Percentiles rank a stretch among this genome's conserved stretches.
Evolutionary conservation across 1,284 basidiomycete species (phyloP).

Genomic region (Entoloma clypeatum): DNA sequence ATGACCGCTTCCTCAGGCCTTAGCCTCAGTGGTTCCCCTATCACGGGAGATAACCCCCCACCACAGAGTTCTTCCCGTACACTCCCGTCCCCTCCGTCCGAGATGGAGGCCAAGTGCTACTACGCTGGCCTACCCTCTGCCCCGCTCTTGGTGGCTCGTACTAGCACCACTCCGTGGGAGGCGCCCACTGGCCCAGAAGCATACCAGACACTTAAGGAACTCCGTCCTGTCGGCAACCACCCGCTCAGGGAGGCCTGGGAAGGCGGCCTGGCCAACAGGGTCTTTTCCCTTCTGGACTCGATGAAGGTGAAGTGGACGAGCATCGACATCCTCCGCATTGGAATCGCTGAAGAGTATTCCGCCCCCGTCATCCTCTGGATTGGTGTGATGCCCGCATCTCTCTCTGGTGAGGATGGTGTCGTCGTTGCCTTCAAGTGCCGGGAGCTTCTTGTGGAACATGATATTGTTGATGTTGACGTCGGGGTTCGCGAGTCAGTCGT

Average conservation of each 20-base stretch:
- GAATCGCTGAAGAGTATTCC: slow-evolving; percentile 5
- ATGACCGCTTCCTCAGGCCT: too few relatives aligned
- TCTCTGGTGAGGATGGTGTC: slow-evolving; percentile 9
- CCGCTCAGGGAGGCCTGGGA: slow-evolving; percentile 1
- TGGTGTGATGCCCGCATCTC: slow-evolving; percentile 16
- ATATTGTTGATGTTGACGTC: slow-evolving; percentile 24
- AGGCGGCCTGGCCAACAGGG: slow-evolving; percentile 4
- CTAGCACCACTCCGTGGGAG: too few relatives aligned
- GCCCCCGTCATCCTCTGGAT: slow-evolving; percentile 14
- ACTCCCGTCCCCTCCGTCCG: too few relatives aligned
- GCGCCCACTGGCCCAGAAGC: slow-evolving; percentile 10
- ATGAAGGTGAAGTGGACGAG: slow-evolving; percentile 10
- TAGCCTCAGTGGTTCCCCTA: too few relatives aligned
- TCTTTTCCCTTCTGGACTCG: slow-evolving; percentile 6
- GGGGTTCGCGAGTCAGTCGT: slow-evolving; percentile 28
- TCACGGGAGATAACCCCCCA: too few relatives aligned
- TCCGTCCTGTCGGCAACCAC: slow-evolving; percentile 1
- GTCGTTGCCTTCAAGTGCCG: slow-evolving; percentile 9
- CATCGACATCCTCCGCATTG: slow-evolving; percentile 10
- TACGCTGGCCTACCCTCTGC: too few relatives aligned
- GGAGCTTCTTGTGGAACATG: neutral
- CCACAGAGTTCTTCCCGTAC: too few relatives aligned
- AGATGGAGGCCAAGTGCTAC: too few relatives aligned
- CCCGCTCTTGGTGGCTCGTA: too few relatives aligned
- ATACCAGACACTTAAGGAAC: slow-evolving; percentile 7